Base-by-base conservation (phyloP, 768 basidiomycete species). In the Sarcodon aspratus region DNA sequence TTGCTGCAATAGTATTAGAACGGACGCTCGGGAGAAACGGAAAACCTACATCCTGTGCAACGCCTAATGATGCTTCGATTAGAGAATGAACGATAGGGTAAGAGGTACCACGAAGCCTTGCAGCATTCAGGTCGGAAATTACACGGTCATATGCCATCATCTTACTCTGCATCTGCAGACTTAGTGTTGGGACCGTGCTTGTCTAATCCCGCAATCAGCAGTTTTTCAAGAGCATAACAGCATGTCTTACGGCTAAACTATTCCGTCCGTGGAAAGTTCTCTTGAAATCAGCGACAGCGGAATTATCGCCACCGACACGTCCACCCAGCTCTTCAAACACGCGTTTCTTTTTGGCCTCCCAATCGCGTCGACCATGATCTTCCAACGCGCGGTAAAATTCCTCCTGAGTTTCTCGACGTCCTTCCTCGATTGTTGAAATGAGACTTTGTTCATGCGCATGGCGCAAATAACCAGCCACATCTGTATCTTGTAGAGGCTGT, bases 101-200 rank as follows among this genome's bases (percentile, higher is more conserved):
- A 1, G 82, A 88, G 6, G 72, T 79, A 13, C 79, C 83, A 3
- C 81, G 76, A 13, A 83, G 66, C 38, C 92, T 71, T 1, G 86
- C 77, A 36, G 71, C 64, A 67, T 96, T 93, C 46, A 97, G 69
- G 18, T 88, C 80, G 7, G 76, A 70, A 38, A 97, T 70, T 33
- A 87, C 82, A 44, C 80, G 79, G 69, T 94, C 88, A 62, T 97
- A 99, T 10, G 80, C 82, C 85, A 97, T 90, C 93, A 97, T 93
- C 66, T 88, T 89, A 65, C 76, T 80, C 63, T 94, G 92, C 83
- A 86, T 86, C 59, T 89, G 85, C 36, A 87, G 63, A 11, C 74
- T 79, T 17, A 82, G 65, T 51, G 73, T 79, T 1, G 83, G 79
- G 1, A 73, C 68, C 1, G 70, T 65, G 48, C 69, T 68, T 40